These are phyloP conservation scores for Pilaira anomala DNA, from an alignment of 192 early-diverging fungal species.

Conservation along the genomic window DNA sequence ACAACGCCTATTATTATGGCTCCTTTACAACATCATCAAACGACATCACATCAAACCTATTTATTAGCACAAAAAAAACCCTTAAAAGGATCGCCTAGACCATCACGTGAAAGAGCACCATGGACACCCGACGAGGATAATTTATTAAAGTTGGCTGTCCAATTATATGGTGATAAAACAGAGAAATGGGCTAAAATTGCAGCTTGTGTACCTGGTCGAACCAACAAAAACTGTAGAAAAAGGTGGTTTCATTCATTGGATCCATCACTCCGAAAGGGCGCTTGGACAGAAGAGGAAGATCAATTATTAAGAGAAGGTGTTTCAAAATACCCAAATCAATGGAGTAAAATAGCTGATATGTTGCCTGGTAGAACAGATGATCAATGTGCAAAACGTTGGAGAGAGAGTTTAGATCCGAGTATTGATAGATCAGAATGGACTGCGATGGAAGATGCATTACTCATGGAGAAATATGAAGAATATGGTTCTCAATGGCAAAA, in stretches of 20 bases:
- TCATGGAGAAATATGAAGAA: conserved; percentile 61
- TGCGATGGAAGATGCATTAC: conserved; percentile 58
- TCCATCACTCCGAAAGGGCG: conserved; percentile 69
- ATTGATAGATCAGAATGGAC: conserved; percentile 73
- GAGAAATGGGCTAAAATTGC: conserved; percentile 81
- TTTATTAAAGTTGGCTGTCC: conserved; percentile 67
- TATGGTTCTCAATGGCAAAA: conserved; percentile 78
- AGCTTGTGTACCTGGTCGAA: conserved; percentile 68
- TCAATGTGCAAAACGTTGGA: conserved; percentile 89
- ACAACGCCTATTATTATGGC: conserved; percentile 13
- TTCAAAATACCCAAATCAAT: conserved; percentile 66
- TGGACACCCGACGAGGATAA: conserved; percentile 84
- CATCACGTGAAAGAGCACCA: conserved; percentile 27
- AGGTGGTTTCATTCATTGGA: conserved; percentile 81
- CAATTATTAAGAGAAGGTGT: conserved; percentile 67
- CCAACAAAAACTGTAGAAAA: conserved; percentile 81
- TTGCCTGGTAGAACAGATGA: conserved; percentile 81
- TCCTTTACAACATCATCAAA: conserved; percentile 12
- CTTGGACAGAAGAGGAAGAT: conserved; percentile 83
- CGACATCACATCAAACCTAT: conserved; percentile 10
- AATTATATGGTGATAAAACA: conserved; percentile 67
- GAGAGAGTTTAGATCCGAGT: conserved; percentile 80
- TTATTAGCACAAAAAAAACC: conserved; percentile 12
- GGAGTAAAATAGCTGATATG: conserved; percentile 77
- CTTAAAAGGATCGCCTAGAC: background rate